These are phyloP conservation scores for Stephania cephalantha DNA, from an alignment of 164 flowering plant species.

Conservation along the genomic window DNA sequence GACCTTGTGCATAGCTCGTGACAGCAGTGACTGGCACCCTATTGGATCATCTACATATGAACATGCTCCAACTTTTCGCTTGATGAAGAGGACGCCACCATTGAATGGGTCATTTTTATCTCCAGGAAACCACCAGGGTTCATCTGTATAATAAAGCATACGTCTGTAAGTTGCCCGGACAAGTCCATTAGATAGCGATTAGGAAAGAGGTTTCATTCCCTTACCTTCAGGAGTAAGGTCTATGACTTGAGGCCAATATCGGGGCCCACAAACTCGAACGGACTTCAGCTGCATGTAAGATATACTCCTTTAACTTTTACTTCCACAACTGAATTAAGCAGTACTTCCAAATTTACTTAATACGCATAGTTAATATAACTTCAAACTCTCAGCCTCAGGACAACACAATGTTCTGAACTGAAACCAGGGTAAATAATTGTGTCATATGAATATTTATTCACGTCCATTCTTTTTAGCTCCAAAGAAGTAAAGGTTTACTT, in stretches of 20 bases:
- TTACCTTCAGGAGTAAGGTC: conserved; percentile 78
- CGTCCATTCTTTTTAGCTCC: background rate
- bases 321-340: background rate
- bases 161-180: background rate
- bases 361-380: background rate
- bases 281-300: conserved; percentile 55
- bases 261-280: conserved; percentile 89
- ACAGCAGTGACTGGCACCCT: conserved; percentile 87
- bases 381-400: background rate
- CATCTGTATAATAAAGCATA: conserved; percentile 38
- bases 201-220: background rate
- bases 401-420: background rate
- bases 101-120: conserved; percentile 74
- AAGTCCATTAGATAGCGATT: background rate
- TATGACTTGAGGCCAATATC: conserved; percentile 88
- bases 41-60: conserved; percentile 93
- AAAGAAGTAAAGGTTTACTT: background rate
- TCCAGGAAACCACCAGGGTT: conserved; percentile 74
- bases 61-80: conserved; percentile 93
- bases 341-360: background rate
- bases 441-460: background rate
- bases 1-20: conserved; percentile 97
- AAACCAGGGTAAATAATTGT: too few species aligned
- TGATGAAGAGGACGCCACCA: conserved; percentile 76
- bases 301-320: background rate